Base-by-base conservation (phyloP, 768 basidiomycete species). In the Tricholoma furcatifolium region DNA sequence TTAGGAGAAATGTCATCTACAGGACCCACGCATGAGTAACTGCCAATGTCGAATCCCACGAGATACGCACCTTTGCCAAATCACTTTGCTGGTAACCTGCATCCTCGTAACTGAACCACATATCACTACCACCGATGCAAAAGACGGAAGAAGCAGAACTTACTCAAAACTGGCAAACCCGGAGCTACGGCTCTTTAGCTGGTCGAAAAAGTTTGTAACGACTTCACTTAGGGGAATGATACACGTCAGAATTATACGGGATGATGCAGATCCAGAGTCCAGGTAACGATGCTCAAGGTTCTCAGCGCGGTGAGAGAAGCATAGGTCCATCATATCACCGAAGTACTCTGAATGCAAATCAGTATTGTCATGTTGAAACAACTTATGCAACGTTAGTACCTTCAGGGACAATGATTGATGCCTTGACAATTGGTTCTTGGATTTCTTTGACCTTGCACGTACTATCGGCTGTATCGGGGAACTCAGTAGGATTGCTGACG, bases 241-340 rank as follows among this genome's bases (percentile, higher is more conserved):
- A 62, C 91, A 95, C 11, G 83, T 88, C 57, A 98, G 70, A 48
- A 96, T 88, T 35, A 90, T 81, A 21, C 93, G 84, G 7, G 87
- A 73, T 15, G 84, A 80, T 9, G 69, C 58, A 3, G 65, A 67
- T 32, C 79, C 77, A 40, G 75, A 61, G 54, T 96, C 93, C 17
- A 98, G 76, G 64, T 95, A 93, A 30, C 81, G 81, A 70, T 95
- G 88, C 35, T 94, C 88, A 47, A 96, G 68, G 43, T 91, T 83
- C 50, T 87, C 83, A 2, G 87, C 96, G 43, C 97, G 84, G 64
- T 91, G 92, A 4, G 81, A 76, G 66, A 84, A 90, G 65, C 94
- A 97, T 1, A 98, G 79, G 36, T 91, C 89, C 88, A 98, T 95
- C 88, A 99, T 94, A 41, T 89, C 88, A 7, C 96, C 96, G 31